Evolutionary conservation across 2,329 filamentous ascomycete species (phyloP), one percentile per base, ranked within the genome.

Genomic region (Talaromyces sp.): DNA sequence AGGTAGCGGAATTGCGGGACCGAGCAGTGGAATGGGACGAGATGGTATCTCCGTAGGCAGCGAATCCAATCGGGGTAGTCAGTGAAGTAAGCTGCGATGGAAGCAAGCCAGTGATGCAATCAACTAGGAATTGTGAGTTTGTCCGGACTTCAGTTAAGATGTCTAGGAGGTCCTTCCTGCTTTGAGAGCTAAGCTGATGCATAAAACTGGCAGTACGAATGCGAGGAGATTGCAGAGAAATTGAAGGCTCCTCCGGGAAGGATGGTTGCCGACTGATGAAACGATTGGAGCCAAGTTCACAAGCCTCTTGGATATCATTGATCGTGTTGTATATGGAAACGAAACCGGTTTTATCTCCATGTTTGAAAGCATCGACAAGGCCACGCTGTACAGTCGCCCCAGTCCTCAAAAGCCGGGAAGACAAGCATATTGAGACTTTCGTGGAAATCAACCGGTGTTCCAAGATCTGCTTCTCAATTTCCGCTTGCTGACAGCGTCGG

Each of bases 81-180:
- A 99, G 83, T 62, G 88, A 84, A 68, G 88, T 85, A 60, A 97
- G 83, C 76, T 98, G 93, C 65, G 86, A 79, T 64, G 88, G 86
- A 61, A 87, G 88, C 68, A 99, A 81, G 70, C 85, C 87, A 73
- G 87, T 87, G 67, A 99, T 84, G 67, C 93, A 86, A 66, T 90
- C 87, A 70, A 93, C 91, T 75, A 99, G 76, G 76, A 96, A 98
- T 70, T 93, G 88, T 40, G 92, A 88, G 74, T 96, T 93, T 66
- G 89, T 92, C 69, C 93, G 87, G 66, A 97, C 84, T 75, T 91
- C 86, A 56, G 86, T 88, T 69, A 98, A 79, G 71, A 98, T 93
- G 66, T 87, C 85, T 63, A 97, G 74, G 64, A 97, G 86, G 48
- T 88, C 86, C 65, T 91, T 86, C 72, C 91, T 83, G 62, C 91